These are phyloP conservation scores for Cladosporium sp. DNA, from an alignment of 2,329 filamentous ascomycete genomes.

Conservation along the genomic window DNA sequence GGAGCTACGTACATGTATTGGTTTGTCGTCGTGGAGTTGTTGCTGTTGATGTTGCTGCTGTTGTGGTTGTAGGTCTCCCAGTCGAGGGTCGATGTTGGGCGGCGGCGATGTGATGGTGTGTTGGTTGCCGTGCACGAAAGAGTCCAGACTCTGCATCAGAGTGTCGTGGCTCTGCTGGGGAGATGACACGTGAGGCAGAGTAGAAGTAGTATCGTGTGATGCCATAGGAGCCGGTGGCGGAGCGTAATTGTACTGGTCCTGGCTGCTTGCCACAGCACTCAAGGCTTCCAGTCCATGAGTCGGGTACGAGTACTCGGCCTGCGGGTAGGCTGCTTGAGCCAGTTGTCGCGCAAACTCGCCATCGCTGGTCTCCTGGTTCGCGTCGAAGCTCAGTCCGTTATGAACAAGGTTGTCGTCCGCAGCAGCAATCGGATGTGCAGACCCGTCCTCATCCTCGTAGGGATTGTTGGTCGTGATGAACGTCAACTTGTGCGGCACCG, in stretches of 20 bases:
- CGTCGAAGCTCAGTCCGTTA: constrained; percentile 19
- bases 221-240: constrained; percentile 31
- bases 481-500: constrained; percentile 62
- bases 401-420: constrained; percentile 22
- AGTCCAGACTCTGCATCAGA: constrained; percentile 53
- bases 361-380: constrained; percentile 19
- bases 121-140: constrained; percentile 41
- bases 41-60: not conserved
- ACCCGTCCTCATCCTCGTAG: constrained; percentile 52
- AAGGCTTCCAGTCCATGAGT: constrained; percentile 58
- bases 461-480: constrained; percentile 66
- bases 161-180: constrained; percentile 28
- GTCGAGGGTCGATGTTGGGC: constrained; percentile 35
- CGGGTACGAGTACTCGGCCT: constrained; percentile 27
- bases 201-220: constrained; percentile 31
- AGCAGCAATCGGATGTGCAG: not conserved
- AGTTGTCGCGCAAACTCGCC: constrained; percentile 20
- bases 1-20: constrained; percentile 36
- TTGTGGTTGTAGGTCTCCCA: constrained; percentile 31
- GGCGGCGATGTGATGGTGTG: constrained; percentile 39
- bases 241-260: constrained; percentile 43
- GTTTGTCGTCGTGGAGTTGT: constrained; percentile 15
- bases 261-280: constrained; percentile 55
- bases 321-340: constrained; percentile 27
- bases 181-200: constrained; percentile 24